A percentile compares a stretch with the other conserved stretches of the same genome.
phyloP scores from a whole-genome alignment of 2,329 filamentous ascomycete genomes.

The Aureobasidium melanogenum region DNA sequence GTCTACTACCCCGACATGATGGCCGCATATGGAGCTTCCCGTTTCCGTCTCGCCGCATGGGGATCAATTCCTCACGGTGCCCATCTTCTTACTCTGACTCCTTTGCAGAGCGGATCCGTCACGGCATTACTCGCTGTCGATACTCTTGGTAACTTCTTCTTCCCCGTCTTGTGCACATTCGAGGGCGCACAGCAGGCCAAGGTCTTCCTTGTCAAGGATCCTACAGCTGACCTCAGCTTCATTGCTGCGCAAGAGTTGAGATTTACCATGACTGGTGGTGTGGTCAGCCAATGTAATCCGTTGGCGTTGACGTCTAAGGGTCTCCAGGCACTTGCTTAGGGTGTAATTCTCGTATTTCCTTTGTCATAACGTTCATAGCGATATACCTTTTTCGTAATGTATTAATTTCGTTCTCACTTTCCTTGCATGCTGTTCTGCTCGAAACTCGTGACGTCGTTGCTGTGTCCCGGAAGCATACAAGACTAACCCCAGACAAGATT shows the following conservation, averaged over 20 bases:
- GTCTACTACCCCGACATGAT: constrained; percentile 14
- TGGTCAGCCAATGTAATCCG: constrained; percentile 12
- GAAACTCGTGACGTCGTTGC: no score
- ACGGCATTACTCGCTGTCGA: constrained; percentile 13
- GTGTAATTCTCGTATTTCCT: background rate
- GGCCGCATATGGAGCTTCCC: constrained; percentile 11
- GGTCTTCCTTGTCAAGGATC: constrained; percentile 15
- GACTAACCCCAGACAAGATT: no score
- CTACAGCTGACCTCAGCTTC: constrained; percentile 2
- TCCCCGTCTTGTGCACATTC: constrained; percentile 14
- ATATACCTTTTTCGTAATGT: background rate
- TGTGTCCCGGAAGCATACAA: no score
- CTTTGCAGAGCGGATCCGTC: background rate
- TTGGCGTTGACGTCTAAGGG: constrained; percentile 10
- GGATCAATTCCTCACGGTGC: constrained; percentile 13
- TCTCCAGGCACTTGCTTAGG: background rate
- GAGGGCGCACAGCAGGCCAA: constrained; percentile 11
- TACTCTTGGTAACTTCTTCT: constrained; percentile 13
- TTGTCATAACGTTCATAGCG: background rate
- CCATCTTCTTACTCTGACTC: constrained; percentile 11
- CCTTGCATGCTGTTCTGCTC: background rate
- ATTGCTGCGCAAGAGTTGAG: constrained; percentile 10
- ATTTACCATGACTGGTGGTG: constrained; percentile 16
- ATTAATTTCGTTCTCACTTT: background rate
- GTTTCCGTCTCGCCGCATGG: constrained; percentile 15